Conservation (phyloP, 106 monocot species). For the Platanthera guangdongensis region DNA sequence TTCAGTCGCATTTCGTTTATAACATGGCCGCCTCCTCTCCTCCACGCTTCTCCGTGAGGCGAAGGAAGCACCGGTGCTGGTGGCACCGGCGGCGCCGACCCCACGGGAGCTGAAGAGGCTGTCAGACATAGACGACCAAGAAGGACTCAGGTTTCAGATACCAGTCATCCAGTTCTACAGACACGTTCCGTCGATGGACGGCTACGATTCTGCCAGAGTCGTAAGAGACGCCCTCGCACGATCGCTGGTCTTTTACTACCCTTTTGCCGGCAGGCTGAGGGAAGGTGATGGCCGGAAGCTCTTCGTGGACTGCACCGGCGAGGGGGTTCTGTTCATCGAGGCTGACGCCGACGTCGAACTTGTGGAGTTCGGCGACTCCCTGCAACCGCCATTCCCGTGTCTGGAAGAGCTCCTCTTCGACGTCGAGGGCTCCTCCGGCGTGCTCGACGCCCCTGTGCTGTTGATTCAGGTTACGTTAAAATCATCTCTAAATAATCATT, state of each 20-base stretch:
- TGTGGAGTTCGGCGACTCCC: conserved; percentile 40
- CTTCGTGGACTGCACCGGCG: conserved; percentile 64
- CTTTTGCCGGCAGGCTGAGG: conserved; percentile 52
- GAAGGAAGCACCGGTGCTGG: conserved; percentile 17
- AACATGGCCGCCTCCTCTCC: background rate
- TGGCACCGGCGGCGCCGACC: conserved; percentile 23
- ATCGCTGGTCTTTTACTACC: conserved; percentile 60
- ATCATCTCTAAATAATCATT: too few species aligned
- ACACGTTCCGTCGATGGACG: background rate
- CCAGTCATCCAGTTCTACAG: conserved; percentile 35
- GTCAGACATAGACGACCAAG: conserved; percentile 45
- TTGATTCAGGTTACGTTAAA: conserved; percentile 30
- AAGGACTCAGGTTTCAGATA: conserved; percentile 34
- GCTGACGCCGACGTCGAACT: conserved; percentile 57
- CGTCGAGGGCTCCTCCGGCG: conserved; percentile 26
- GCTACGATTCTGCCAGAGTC: conserved; percentile 28
- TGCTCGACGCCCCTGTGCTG: conserved; percentile 43
- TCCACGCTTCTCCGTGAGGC: conserved; percentile 17
- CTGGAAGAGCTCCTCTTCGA: conserved; percentile 45
- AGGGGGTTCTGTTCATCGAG: conserved; percentile 68
- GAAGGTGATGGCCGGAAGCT: conserved; percentile 39
- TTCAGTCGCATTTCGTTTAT: too few species aligned
- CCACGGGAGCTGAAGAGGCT: conserved; percentile 30
- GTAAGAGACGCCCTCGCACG: conserved; percentile 39
- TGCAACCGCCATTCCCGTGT: conserved; percentile 55